These are phyloP conservation scores for Oenanthe sinensis DNA, from an alignment of 129 eudicot species.

Conservation along the genomic window DNA sequence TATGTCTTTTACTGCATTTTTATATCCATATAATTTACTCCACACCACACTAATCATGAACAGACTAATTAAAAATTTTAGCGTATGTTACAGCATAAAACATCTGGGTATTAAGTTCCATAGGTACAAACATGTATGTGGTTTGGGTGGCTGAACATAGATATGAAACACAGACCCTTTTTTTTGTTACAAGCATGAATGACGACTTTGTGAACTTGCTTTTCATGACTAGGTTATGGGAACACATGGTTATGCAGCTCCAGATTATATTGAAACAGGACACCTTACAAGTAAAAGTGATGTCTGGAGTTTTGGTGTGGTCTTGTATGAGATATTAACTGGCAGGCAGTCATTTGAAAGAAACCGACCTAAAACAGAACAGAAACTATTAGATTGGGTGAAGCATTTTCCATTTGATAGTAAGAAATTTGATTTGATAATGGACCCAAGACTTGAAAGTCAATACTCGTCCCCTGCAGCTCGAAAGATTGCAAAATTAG, in stretches of 20 bases:
- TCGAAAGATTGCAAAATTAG: conserved; percentile 57
- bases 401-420: conserved; percentile 55
- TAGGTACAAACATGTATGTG: not conserved
- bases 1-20: not conserved
- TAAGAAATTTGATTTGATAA: conserved; percentile 50
- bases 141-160: not conserved
- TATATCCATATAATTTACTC: not conserved
- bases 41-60: not conserved
- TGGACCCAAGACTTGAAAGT: conserved; percentile 67
- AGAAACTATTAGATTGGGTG: conserved; percentile 72
- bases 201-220: conserved; percentile 5
- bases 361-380: conserved; percentile 54
- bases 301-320: conserved; percentile 94
- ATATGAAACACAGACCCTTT: not conserved
- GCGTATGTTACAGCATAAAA: not conserved
- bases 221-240: conserved; percentile 63
- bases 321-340: conserved; percentile 71
- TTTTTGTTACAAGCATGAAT: not conserved
- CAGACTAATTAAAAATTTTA: not conserved
- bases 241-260: conserved; percentile 89
- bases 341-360: conserved; percentile 78
- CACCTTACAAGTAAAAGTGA: conserved; percentile 85
- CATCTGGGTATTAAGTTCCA: not conserved
- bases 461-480: conserved; percentile 65
- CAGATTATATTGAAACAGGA: conserved; percentile 88